phyloP scores from a whole-genome alignment of 2,329 filamentous ascomycete species.

The Cyclaneusma minus region DNA sequence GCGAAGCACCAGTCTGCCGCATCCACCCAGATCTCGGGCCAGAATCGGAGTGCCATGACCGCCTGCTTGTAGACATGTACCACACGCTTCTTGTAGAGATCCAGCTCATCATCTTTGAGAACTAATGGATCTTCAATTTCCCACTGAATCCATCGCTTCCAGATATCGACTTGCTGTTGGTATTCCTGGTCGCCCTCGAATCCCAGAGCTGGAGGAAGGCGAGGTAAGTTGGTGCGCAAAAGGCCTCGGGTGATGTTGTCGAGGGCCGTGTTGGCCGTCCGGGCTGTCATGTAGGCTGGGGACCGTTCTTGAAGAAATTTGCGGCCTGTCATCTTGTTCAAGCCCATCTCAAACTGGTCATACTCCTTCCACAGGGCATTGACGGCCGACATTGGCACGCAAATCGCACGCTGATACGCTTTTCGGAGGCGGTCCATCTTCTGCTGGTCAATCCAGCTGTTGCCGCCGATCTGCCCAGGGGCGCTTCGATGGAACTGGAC shows the following conservation, averaged over 20 bases:
- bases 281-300: conserved; percentile 88
- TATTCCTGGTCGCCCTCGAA: conserved; percentile 83
- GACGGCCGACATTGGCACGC: conserved; percentile 69
- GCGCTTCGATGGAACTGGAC: conserved; percentile 83
- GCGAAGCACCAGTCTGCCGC: conserved; percentile 85
- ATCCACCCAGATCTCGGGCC: conserved; percentile 92
- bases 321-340: conserved; percentile 86
- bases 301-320: conserved; percentile 92
- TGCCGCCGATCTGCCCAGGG: conserved; percentile 73
- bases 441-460: conserved; percentile 89
- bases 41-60: conserved; percentile 83
- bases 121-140: conserved; percentile 88
- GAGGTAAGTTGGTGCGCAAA: conserved; percentile 61
- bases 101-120: conserved; percentile 64
- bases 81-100: conserved; percentile 61
- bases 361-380: conserved; percentile 94
- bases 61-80: conserved; percentile 89
- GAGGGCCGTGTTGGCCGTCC: conserved; percentile 78
- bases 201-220: conserved; percentile 66
- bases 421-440: conserved; percentile 93
- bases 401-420: conserved; percentile 80
- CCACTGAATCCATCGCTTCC: conserved; percentile 91
- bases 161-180: conserved; percentile 67
- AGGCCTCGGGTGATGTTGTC: conserved; percentile 73
- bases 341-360: conserved; percentile 82